Percentiles rank a stretch among this genome's conserved stretches.
phyloP scores from a whole-genome alignment of 2,329 filamentous ascomycete genomes.

The Ceratocystis lukuohia region DNA sequence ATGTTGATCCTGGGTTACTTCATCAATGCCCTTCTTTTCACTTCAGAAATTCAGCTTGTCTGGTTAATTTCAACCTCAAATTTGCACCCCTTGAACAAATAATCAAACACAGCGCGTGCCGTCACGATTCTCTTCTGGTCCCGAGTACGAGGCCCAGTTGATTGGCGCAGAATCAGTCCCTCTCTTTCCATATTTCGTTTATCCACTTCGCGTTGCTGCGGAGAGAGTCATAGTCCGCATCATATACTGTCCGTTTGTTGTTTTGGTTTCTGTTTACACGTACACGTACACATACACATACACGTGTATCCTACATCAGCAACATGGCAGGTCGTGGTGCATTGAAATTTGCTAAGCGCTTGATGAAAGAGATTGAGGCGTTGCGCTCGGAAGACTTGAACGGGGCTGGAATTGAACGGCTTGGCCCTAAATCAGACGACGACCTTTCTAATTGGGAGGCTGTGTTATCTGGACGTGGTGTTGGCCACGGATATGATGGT shows the following conservation, averaged over 20 bases:
- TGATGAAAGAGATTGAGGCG: constrained; percentile 44
- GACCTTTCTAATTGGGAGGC: constrained; percentile 46
- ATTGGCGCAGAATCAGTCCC: background rate
- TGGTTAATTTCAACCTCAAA: background rate
- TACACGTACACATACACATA: background rate
- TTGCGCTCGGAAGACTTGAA: constrained; percentile 30
- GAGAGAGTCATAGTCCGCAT: background rate
- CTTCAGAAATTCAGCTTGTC: background rate
- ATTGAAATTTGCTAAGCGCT: constrained; percentile 37
- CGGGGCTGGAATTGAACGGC: constrained; percentile 42
- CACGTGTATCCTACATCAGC: background rate
- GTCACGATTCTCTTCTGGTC: background rate
- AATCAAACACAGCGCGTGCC: background rate
- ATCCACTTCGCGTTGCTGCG: background rate
- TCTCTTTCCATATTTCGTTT: background rate
- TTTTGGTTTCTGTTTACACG: background rate
- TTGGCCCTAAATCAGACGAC: constrained; percentile 41
- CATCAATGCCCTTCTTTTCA: background rate
- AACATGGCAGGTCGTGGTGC: constrained; percentile 35
- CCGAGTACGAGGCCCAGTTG: background rate
- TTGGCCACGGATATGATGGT: constrained; percentile 46
- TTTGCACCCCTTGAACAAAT: background rate
- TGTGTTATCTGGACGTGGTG: constrained; percentile 44
- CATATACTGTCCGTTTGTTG: background rate
- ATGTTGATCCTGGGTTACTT: background rate